phyloP scores from a whole-genome alignment of 1,284 basidiomycete species.

The Retiboletus flavoniger region DNA sequence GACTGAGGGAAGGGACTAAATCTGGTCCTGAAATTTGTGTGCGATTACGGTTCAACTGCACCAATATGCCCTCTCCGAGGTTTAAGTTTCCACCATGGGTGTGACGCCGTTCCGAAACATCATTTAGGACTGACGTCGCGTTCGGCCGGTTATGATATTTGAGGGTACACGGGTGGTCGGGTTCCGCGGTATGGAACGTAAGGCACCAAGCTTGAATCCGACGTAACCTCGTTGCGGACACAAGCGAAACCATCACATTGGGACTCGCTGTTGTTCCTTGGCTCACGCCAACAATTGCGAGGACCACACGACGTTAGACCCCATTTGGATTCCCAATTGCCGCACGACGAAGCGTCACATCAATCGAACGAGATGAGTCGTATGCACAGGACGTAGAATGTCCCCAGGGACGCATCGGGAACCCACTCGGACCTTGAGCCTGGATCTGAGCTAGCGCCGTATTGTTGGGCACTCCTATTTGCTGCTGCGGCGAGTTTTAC shows the following conservation, averaged over 20 bases:
- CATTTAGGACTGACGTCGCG: slow-evolving; percentile 4
- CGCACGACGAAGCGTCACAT: slow-evolving; percentile 7
- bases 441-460: slow-evolving; percentile 11
- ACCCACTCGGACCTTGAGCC: slow-evolving; percentile 13
- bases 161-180: slow-evolving; percentile 6
- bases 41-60: not conserved
- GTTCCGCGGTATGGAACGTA: slow-evolving; percentile 14
- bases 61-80: slow-evolving; percentile 3
- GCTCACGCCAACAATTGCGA: slow-evolving; percentile 9
- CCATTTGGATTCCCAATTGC: slow-evolving; percentile 18
- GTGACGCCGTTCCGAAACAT: slow-evolving; percentile 7
- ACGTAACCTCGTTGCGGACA: slow-evolving; percentile 11
- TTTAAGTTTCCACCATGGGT: slow-evolving; percentile 1
- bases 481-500: slow-evolving; percentile 7
- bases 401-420: slow-evolving; percentile 14
- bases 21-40: slow-evolving; percentile 10
- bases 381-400: slow-evolving; percentile 11
- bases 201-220: slow-evolving; percentile 14
- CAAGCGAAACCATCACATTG: slow-evolving; percentile 3
- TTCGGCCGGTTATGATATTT: slow-evolving; percentile 13
- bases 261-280: slow-evolving; percentile 2
- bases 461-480: slow-evolving; percentile 17
- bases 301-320: slow-evolving; percentile 4
- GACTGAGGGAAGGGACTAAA: slow-evolving; percentile 5
- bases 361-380: slow-evolving; percentile 4